Percentiles rank a stretch among this genome's conserved stretches.
Evolutionary conservation across 1,139 yeast genomes (phyloP).

Genomic region (Tardiomyces blankii): DNA sequence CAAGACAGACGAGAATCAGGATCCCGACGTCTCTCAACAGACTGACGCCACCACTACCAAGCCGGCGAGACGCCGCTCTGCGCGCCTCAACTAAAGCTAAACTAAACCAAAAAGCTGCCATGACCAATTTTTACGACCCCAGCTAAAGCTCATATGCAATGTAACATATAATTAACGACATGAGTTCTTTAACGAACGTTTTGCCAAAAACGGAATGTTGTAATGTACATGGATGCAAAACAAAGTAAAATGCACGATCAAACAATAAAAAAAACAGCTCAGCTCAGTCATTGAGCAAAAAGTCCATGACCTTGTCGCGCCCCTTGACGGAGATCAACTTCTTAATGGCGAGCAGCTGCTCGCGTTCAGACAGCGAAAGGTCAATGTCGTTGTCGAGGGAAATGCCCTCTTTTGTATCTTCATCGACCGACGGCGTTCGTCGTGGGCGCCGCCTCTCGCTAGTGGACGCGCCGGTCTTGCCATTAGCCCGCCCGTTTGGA

Average conservation of each 20-base stretch:
- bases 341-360: slow-evolving; percentile 47
- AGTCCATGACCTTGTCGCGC: slow-evolving; percentile 48
- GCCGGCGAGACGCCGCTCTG: background rate
- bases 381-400: slow-evolving; percentile 11
- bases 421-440: slow-evolving; percentile 5
- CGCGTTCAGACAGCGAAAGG: slow-evolving; percentile 30
- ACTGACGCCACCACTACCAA: background rate
- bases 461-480: background rate
- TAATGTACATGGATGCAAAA: too few relatives aligned
- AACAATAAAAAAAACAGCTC: too few relatives aligned
- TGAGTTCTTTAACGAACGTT: too few relatives aligned
- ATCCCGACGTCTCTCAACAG: background rate
- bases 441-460: too few relatives aligned
- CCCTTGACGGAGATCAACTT: slow-evolving; percentile 59
- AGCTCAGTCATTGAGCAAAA: slow-evolving; percentile 30
- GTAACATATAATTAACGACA: too few relatives aligned
- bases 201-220: too few relatives aligned
- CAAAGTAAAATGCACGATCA: too few relatives aligned
- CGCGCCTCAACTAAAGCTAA: too few relatives aligned
- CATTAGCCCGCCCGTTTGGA: background rate
- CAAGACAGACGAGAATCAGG: background rate
- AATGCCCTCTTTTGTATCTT: slow-evolving; percentile 5
- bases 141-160: too few relatives aligned
- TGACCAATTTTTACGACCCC: too few relatives aligned
- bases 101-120: too few relatives aligned